Percentiles rank a stretch among this genome's conserved stretches.
Conservation (phyloP, 148 eudicot genomes). For the Gaultheria prostrata region DNA sequence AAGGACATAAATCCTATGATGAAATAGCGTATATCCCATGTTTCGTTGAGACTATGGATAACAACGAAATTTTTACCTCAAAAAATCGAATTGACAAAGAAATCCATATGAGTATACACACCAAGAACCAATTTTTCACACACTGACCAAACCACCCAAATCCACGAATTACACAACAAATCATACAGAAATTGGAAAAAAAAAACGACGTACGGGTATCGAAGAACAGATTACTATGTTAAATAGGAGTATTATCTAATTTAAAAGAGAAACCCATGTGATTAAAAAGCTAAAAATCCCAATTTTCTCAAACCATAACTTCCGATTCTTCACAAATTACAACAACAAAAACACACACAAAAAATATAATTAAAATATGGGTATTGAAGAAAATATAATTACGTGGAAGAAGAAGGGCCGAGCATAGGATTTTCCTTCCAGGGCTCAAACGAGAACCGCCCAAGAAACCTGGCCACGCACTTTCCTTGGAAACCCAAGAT, state of each 20-base stretch:
- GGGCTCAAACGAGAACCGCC: constrained; percentile 68
- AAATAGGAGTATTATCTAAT: too few species aligned
- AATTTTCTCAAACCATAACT: too few species aligned
- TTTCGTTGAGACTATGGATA: not conserved
- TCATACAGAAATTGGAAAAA: not conserved
- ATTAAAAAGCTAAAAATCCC: too few species aligned
- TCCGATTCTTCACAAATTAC: too few species aligned
- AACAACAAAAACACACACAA: too few species aligned
- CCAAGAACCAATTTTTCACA: not conserved
- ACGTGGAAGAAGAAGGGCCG: constrained; percentile 65
- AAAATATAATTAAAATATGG: not conserved
- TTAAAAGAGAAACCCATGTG: too few species aligned
- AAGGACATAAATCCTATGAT: not conserved
- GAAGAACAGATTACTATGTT: not conserved
- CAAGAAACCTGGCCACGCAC: constrained; percentile 58
- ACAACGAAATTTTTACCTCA: not conserved
- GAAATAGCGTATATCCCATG: not conserved
- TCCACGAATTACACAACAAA: not conserved
- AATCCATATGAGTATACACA: not conserved
- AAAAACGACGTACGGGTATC: not conserved
- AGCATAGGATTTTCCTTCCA: constrained; percentile 53
- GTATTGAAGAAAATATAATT: constrained; percentile 8
- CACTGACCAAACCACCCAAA: not conserved
- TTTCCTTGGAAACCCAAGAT: not conserved
- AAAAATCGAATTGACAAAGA: not conserved